Conservation (phyloP, 2,329 filamentous ascomycete genomes). For the Lachnellula suecica region DNA sequence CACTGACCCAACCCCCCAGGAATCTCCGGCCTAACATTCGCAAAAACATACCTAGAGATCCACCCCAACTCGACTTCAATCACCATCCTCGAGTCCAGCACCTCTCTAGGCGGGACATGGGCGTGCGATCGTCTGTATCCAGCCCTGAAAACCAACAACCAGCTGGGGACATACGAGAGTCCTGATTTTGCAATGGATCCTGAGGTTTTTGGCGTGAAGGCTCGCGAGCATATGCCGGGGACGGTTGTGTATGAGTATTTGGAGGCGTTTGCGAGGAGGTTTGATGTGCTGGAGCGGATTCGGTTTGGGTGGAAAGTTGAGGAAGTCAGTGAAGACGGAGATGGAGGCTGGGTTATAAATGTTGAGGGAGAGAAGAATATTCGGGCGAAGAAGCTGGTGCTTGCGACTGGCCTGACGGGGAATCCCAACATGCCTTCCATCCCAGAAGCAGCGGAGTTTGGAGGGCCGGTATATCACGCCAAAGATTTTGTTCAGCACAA, state of each 20-base stretch:
- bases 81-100: constrained; percentile 55
- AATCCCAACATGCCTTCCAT: constrained; percentile 47
- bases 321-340: constrained; percentile 40
- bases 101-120: constrained; percentile 69
- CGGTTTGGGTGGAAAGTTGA: constrained; percentile 51
- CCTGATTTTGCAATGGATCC: constrained; percentile 70
- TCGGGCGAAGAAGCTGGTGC: constrained; percentile 45
- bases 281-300: constrained; percentile 47
- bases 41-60: constrained; percentile 60
- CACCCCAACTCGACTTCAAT: constrained; percentile 54
- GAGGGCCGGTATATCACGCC: constrained; percentile 48
- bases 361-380: constrained; percentile 35
- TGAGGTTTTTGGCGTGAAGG: constrained; percentile 47
- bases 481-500: constrained; percentile 44
- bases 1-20: constrained; percentile 20
- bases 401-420: constrained; percentile 56
- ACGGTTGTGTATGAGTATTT: constrained; percentile 55
- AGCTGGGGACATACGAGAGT: constrained; percentile 71
- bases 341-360: constrained; percentile 42
- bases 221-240: constrained; percentile 59
- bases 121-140: constrained; percentile 65
- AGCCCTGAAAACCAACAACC: constrained; percentile 72
- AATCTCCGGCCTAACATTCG: constrained; percentile 56
- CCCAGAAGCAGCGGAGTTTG: constrained; percentile 45
- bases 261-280: constrained; percentile 52